phyloP scores from a whole-genome alignment of 1,284 basidiomycete genomes.

The Melampsora americana region DNA sequence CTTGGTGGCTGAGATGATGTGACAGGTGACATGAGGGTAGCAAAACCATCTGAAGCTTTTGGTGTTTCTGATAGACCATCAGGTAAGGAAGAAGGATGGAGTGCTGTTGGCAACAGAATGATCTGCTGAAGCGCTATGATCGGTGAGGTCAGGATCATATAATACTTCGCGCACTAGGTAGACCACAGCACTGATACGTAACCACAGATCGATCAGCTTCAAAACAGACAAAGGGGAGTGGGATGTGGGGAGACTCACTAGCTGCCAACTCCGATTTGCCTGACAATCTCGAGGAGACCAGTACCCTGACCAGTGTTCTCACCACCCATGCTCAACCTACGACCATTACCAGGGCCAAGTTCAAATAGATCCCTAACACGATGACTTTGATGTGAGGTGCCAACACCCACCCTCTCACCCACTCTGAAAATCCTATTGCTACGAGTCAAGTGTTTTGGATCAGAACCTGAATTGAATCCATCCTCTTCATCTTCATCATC shows the following conservation, averaged over 20 bases:
- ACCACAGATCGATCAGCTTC: not conserved
- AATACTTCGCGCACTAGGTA: conserved; percentile 84
- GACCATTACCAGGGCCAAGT: not conserved
- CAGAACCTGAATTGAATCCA: not conserved
- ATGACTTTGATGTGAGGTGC: conserved; percentile 40
- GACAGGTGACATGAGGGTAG: conserved; percentile 57
- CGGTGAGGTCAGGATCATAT: conserved; percentile 58
- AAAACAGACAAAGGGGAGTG: not conserved
- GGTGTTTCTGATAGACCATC: conserved; percentile 42
- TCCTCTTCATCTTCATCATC: conserved; percentile 13
- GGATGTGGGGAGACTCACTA: conserved; percentile 23
- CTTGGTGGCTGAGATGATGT: conserved; percentile 42
- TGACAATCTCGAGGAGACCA: conserved; percentile 35
- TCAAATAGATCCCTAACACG: conserved; percentile 34
- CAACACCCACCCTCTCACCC: conserved; percentile 39
- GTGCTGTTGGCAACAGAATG: conserved; percentile 56
- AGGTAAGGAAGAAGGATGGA: conserved; percentile 46
- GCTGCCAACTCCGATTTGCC: conserved; percentile 42
- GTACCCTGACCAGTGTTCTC: not conserved
- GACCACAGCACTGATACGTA: conserved; percentile 57
- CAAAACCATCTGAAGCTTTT: conserved; percentile 27
- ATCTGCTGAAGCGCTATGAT: conserved; percentile 37
- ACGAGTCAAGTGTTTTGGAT: conserved; percentile 1
- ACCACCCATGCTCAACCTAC: conserved; percentile 11
- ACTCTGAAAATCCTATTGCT: conserved; percentile 24